A percentile compares a stretch with the other conserved stretches of the same genome.
These are phyloP conservation scores for Didymella pinodella DNA, from an alignment of 2,329 filamentous ascomycete genomes.

Conservation along the genomic window DNA sequence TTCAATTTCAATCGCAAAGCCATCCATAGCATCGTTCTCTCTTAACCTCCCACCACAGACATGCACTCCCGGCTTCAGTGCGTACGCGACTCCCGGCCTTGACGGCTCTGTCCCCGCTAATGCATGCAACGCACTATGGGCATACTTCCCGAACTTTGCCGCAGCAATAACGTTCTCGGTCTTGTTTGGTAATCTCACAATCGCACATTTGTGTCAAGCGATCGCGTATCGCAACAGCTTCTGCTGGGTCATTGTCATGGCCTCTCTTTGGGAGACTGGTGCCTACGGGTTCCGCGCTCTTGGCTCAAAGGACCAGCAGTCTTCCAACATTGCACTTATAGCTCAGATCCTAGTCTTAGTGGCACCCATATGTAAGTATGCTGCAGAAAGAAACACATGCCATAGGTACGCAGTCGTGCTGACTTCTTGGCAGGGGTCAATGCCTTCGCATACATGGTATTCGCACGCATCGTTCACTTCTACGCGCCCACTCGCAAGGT, in stretches of 20 bases:
- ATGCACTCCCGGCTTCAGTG: neutral
- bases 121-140: neutral
- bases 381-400: too few relatives aligned
- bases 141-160: neutral
- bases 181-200: neutral
- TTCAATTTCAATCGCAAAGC: neutral
- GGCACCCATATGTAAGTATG: neutral
- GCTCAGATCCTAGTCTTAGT: neutral
- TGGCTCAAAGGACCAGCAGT: neutral
- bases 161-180: neutral
- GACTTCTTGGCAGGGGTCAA: neutral
- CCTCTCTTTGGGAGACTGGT: neutral
- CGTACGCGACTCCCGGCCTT: neutral
- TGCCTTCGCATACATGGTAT: neutral
- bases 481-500: neutral
- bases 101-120: neutral
- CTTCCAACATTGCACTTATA: neutral
- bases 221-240: neutral
- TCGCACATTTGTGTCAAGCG: neutral
- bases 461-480: neutral
- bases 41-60: neutral
- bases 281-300: neutral
- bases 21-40: neutral
- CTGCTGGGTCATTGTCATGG: neutral
- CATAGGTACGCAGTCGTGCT: too few relatives aligned